A percentile compares a stretch with the other conserved stretches of the same genome.
Evolutionary conservation across 352 stramenopile genomes (phyloP).

Genomic region (Phytophthora quininea): DNA sequence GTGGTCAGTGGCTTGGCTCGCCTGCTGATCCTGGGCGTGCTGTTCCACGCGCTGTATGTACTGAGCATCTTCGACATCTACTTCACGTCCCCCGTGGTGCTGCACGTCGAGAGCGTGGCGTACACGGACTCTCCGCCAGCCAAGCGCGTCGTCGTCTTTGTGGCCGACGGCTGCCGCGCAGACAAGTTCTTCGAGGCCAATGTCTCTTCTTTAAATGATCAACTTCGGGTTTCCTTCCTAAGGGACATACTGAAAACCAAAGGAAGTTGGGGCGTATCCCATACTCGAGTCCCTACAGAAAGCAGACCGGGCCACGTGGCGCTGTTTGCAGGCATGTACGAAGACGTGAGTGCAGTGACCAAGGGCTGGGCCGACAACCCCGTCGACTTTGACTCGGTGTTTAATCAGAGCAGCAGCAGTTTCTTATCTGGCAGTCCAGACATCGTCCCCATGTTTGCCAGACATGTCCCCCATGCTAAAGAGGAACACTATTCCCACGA

Average conservation of each 20-base stretch:
- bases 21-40: slow-evolving; percentile 72
- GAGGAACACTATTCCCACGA: slow-evolving; percentile 79
- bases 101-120: slow-evolving; percentile 59
- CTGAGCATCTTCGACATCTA: slow-evolving; percentile 92
- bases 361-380: slow-evolving; percentile 88
- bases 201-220: slow-evolving; percentile 1
- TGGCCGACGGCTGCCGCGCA: slow-evolving; percentile 83
- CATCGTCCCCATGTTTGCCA: slow-evolving; percentile 88
- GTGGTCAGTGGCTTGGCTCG: slow-evolving; percentile 17
- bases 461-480: slow-evolving; percentile 66
- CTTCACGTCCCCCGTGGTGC: slow-evolving; percentile 87
- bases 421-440: slow-evolving; percentile 86
- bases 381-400: slow-evolving; percentile 88
- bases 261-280: slow-evolving; percentile 83
- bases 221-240: slow-evolving; percentile 65
- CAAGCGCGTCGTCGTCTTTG: slow-evolving; percentile 79
- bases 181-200: slow-evolving; percentile 86
- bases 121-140: slow-evolving; percentile 51
- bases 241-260: slow-evolving; percentile 54
- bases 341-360: slow-evolving; percentile 89
- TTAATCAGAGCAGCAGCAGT: slow-evolving; percentile 72
- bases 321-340: slow-evolving; percentile 89
- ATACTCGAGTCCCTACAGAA: slow-evolving; percentile 88
- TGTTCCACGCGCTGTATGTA: slow-evolving; percentile 86
- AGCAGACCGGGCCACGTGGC: slow-evolving; percentile 83